These are phyloP conservation scores for Trypanosomatidae sp. DNA, from an alignment of 208 protist genomes.

Conservation along the genomic window DNA sequence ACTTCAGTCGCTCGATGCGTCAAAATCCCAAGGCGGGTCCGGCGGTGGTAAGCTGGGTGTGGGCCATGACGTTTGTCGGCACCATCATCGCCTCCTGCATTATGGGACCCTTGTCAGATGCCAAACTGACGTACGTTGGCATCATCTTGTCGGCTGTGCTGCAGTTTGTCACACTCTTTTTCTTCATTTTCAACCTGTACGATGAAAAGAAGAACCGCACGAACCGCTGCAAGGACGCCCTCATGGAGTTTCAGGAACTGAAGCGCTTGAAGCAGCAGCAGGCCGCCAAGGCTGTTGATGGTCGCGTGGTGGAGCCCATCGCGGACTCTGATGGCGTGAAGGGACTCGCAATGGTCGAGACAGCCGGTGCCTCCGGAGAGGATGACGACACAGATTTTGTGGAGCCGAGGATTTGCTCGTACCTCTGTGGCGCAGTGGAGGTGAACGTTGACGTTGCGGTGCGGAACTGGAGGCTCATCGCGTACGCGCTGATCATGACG, in stretches of 20 bases:
- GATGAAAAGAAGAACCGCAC: conserved; percentile 41
- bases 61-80: conserved; percentile 38
- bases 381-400: conserved; percentile 6
- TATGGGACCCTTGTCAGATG: conserved; percentile 45
- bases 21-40: conserved; percentile 28
- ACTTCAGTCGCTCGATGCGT: conserved; percentile 55
- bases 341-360: neutral
- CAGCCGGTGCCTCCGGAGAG: neutral
- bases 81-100: conserved; percentile 36
- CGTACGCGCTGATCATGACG: conserved; percentile 46
- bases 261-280: neutral
- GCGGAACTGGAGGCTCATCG: conserved; percentile 37
- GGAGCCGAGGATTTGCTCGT: conserved; percentile 17
- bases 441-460: conserved; percentile 38
- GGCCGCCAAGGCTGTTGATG: neutral
- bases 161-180: conserved; percentile 29
- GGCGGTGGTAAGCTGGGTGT: conserved; percentile 47
- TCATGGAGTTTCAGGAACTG: conserved; percentile 11
- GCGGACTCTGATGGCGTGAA: conserved; percentile 2
- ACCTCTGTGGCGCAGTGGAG: conserved; percentile 32
- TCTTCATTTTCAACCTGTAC: conserved; percentile 57
- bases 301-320: conserved; percentile 8
- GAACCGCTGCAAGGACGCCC: conserved; percentile 31
- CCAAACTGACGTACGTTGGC: conserved; percentile 19
- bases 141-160: conserved; percentile 30